These are phyloP conservation scores for Malassezia obtusa DNA, from an alignment of 1,284 basidiomycete species.

Conservation along the genomic window DNA sequence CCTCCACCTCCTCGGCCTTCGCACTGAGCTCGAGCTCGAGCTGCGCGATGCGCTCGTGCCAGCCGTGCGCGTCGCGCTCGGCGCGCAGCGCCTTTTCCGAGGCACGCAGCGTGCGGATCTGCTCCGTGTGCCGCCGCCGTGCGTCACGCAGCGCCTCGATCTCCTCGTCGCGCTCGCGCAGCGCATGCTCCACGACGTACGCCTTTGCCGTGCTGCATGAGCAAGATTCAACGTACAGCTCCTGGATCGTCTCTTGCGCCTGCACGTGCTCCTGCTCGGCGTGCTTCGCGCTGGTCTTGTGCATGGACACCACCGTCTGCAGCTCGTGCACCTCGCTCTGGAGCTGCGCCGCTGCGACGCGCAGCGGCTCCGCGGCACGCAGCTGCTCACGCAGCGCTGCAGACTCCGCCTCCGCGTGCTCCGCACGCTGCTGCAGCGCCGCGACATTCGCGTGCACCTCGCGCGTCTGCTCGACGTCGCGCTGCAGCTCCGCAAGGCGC, in stretches of 20 bases:
- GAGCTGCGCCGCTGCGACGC: constrained; percentile 1
- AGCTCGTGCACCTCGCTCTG: constrained; percentile 11
- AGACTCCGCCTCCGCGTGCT: neutral
- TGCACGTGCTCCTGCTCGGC: constrained; percentile 10
- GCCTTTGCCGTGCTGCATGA: neutral
- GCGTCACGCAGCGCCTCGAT: neutral
- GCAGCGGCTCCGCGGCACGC: constrained; percentile 2
- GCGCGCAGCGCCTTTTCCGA: neutral
- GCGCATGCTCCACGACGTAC: constrained; percentile 5
- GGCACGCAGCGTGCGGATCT: neutral
- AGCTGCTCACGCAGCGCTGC: constrained; percentile 9
- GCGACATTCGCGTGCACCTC: constrained; percentile 9
- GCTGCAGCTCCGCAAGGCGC: constrained; percentile 8
- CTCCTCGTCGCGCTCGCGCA: constrained; percentile 1
- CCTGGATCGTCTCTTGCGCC: neutral
- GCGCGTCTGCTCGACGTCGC: constrained; percentile 14
- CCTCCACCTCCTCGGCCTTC: constrained; percentile 37
- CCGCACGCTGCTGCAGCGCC: constrained; percentile 1
- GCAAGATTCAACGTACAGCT: neutral
- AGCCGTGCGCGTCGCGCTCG: neutral
- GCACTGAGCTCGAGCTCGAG: constrained; percentile 28
- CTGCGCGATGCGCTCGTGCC: constrained; percentile 17
- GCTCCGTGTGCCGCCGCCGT: constrained; percentile 7
- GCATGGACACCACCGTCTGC: constrained; percentile 14
- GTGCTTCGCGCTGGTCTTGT: constrained; percentile 8